Conservation (phyloP, 495 filamentous ascomycete genomes). For the Cercophora scortea region DNA sequence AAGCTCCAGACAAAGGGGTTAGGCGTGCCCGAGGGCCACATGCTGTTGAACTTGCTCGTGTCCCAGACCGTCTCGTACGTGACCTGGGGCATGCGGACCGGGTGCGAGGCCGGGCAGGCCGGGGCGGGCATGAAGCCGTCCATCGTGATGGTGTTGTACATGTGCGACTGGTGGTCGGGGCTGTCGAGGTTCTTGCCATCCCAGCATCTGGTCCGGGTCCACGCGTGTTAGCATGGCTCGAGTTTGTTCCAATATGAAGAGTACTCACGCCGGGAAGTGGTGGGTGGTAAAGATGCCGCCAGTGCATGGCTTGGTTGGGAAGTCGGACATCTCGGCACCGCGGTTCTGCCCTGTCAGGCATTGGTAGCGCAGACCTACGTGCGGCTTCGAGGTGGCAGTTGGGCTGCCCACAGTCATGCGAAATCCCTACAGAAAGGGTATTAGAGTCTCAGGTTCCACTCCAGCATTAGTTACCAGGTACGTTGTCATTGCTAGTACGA, state of each 20-base stretch:
- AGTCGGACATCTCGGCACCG: constrained; percentile 27
- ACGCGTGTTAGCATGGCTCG: too few relatives aligned
- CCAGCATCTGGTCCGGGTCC: constrained; percentile 33
- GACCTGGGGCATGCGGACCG: constrained; percentile 38
- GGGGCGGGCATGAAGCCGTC: constrained; percentile 28
- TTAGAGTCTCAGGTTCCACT: background rate
- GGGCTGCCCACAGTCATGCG: constrained; percentile 45
- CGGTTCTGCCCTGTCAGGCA: constrained; percentile 26
- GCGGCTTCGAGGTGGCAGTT: constrained; percentile 18
- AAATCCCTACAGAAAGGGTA: constrained; percentile 33
- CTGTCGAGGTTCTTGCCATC: constrained; percentile 50
- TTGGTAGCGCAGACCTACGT: constrained; percentile 39
- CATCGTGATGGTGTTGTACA: constrained; percentile 29
- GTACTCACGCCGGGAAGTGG: constrained; percentile 36
- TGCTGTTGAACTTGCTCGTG: constrained; percentile 35
- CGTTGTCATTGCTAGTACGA: background rate
- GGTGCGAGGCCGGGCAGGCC: constrained; percentile 40
- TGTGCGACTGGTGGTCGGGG: constrained; percentile 47
- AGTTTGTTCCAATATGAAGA: background rate
- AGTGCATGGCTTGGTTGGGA: constrained; percentile 35
- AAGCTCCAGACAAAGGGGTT: constrained; percentile 32
- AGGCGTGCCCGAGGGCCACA: constrained; percentile 30
- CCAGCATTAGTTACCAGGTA: too few relatives aligned
- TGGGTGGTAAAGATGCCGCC: constrained; percentile 41
- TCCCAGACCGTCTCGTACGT: constrained; percentile 44